Evolutionary conservation across 202 grass and related monocot species (phyloP), one percentile per base, ranked within the genome.

Genomic region (Setaria italica): DNA sequence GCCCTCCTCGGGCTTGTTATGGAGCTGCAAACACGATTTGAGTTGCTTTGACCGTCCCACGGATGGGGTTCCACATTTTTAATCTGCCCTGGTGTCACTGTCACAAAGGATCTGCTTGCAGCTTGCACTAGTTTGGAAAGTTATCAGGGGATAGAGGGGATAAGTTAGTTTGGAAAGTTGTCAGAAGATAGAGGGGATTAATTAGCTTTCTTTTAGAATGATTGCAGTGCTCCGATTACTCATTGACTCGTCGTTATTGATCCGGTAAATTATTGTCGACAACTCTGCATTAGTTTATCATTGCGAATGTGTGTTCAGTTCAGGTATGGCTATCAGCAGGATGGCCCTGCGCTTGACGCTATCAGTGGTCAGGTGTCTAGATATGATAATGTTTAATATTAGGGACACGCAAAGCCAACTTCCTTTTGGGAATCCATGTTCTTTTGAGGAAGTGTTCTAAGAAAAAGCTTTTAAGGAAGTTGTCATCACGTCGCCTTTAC

Each of bases 331-430:
- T 47, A 58, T 66, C 66, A 51, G 72, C 57, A 50, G 72, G 80
- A 33, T 86, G 80, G 69, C 70, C 62, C 76, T 80, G 39, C 17
- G 0, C 19, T 35, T 63, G 6, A 33, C 56, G 71, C 19, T 48
- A 30, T 72, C 43, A 45, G 32, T 79, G 47, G n/a, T 62, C 81
- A 57, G 39, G 72, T 51, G 67, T 42, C 32, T 46, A 46, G 49
- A 63, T 29, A 79, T 56, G 57, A 77, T 82, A 85, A 83, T 64
- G 67, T 84, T 69, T 51, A 71, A 9, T 80, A 81, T 57, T 66
- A 72, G 8, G 6, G 48, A 57, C 30, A 85, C 49, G 77, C 62
- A 58, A 63, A 72, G 30, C 42, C 41, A 60, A 67, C 37, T 20
- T 66, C 39, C 79, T 85, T 72, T 55, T 67, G 70, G 56, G 46